phyloP scores from a whole-genome alignment of 2,329 filamentous ascomycete species.

The Diaporthe caulivora region DNA sequence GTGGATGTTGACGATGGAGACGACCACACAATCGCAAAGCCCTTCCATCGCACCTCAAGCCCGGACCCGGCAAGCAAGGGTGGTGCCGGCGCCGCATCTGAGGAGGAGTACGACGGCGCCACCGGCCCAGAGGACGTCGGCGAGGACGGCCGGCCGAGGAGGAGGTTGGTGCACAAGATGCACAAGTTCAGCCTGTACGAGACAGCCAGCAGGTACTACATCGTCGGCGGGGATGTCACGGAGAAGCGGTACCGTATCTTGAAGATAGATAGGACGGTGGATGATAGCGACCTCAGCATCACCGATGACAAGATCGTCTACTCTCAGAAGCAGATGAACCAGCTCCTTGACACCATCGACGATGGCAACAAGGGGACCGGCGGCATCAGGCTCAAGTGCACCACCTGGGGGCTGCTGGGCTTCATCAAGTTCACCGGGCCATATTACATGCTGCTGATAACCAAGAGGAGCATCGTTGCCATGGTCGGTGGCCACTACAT shows the following conservation, averaged over 20 bases:
- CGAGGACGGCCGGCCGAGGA: conserved; percentile 43
- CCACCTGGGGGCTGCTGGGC: conserved; percentile 91
- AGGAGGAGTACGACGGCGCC: conserved; percentile 43
- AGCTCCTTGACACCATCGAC: conserved; percentile 93
- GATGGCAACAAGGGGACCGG: conserved; percentile 93
- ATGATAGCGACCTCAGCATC: conserved; percentile 82
- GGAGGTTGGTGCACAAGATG: conserved; percentile 74
- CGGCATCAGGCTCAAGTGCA: conserved; percentile 89
- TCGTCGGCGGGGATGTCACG: conserved; percentile 91
- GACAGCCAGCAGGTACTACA: conserved; percentile 91
- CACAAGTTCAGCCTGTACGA: conserved; percentile 99
- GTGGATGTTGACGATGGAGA: conserved; percentile 68
- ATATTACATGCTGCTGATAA: conserved; percentile 97
- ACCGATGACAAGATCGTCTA: conserved; percentile 97
- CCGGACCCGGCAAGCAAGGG: conserved; percentile 56
- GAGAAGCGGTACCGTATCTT: conserved; percentile 91
- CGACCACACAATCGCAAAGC: conserved; percentile 68
- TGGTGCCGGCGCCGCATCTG: conserved; percentile 38
- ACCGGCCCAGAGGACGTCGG: conserved; percentile 49
- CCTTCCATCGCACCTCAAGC: conserved; percentile 68
- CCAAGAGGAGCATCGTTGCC: conserved; percentile 94
- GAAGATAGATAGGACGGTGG: conserved; percentile 92
- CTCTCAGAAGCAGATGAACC: conserved; percentile 90
- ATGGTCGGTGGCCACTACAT: conserved; percentile 97
- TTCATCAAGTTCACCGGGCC: conserved; percentile 97